These are phyloP conservation scores for Fraxinus excelsior DNA, from an alignment of 257 asterid genomes.

Conservation along the genomic window DNA sequence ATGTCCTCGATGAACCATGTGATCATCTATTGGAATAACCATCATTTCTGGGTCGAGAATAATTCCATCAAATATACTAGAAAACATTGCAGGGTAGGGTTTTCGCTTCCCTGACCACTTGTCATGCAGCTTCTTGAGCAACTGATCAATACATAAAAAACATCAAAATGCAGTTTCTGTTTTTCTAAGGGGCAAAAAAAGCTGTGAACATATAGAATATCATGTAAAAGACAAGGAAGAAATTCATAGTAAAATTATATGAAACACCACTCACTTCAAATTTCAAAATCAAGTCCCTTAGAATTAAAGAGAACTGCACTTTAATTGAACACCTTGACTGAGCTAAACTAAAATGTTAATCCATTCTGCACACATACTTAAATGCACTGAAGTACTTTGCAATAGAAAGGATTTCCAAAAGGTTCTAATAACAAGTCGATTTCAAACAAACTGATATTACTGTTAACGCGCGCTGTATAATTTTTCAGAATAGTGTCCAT, in stretches of 20 bases:
- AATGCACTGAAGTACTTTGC: background rate
- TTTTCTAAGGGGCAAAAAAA: too few relatives aligned
- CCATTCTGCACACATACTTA: background rate
- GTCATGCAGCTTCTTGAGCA: conserved; percentile 68
- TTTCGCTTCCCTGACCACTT: conserved; percentile 66
- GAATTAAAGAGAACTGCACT: background rate
- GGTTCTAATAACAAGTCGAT: background rate
- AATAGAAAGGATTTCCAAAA: background rate
- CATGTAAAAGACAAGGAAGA: background rate
- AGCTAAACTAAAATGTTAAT: conserved; percentile 1
- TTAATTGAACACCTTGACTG: background rate
- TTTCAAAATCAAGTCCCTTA: conserved; percentile 5
- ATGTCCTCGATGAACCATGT: conserved; percentile 97
- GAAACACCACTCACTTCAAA: background rate
- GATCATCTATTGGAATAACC: conserved; percentile 89
- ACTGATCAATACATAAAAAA: conserved; percentile 38
- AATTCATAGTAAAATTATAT: background rate
- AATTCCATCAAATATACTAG: conserved; percentile 80
- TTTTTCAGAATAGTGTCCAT: background rate
- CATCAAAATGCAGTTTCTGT: background rate
- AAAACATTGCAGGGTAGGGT: conserved; percentile 90
- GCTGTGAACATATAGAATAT: background rate
- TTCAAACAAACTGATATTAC: background rate
- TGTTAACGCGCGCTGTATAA: background rate
- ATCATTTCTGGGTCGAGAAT: conserved; percentile 88